These are phyloP conservation scores for Ambrosiella beaveri DNA, from an alignment of 2,329 filamentous ascomycete species.

Conservation along the genomic window DNA sequence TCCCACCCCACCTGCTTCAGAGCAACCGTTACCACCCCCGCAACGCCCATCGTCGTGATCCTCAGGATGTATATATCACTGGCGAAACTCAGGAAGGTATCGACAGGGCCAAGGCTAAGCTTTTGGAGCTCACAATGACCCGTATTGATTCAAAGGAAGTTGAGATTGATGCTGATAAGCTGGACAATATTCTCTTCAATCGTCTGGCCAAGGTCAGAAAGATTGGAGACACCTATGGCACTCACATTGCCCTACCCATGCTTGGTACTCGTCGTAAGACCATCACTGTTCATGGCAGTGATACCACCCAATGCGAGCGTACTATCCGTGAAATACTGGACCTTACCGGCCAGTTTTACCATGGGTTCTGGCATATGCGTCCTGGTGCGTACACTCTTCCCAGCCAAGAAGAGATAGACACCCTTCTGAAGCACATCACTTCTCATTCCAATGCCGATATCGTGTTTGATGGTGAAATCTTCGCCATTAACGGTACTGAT, in stretches of 20 bases:
- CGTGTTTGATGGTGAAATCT: conserved; percentile 83
- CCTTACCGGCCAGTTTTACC: conserved; percentile 94
- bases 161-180: conserved; percentile 74
- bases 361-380: conserved; percentile 70
- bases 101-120: conserved; percentile 72
- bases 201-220: conserved; percentile 93
- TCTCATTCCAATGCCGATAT: conserved; percentile 91
- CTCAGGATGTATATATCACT: conserved; percentile 88
- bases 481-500: conserved; percentile 87
- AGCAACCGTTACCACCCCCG: conserved; percentile 80
- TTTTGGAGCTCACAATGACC: conserved; percentile 66
- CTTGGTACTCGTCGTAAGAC: conserved; percentile 70
- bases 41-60: conserved; percentile 63
- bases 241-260: conserved; percentile 81
- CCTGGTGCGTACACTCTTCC: conserved; percentile 10
- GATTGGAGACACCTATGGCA: conserved; percentile 92
- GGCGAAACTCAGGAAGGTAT: conserved; percentile 76
- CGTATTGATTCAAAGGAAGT: conserved; percentile 87
- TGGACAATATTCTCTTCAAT: conserved; percentile 81
- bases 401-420: conserved; percentile 1
- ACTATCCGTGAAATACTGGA: conserved; percentile 94
- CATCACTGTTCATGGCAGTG: conserved; percentile 80
- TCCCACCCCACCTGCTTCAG: conserved; percentile 81
- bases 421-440: conserved; percentile 88
- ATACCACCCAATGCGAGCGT: conserved; percentile 85